Evolutionary conservation across 2,329 filamentous ascomycete species (phyloP), one percentile per base, ranked within the genome.

Genomic region (Sarocladiaceae sp.): DNA sequence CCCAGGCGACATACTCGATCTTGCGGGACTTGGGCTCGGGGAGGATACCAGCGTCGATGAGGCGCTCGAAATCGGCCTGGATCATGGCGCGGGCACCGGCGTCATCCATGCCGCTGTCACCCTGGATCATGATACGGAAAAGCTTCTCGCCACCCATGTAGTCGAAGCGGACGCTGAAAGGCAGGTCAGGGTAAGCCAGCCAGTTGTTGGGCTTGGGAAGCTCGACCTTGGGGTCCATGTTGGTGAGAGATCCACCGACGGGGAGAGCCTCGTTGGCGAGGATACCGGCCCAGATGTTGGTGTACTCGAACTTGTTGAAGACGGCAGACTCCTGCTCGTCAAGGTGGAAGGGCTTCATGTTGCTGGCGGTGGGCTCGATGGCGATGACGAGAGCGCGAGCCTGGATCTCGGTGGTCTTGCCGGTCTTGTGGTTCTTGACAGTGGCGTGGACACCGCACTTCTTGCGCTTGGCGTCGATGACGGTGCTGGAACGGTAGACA

Each of bases 381-480:
- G 70, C 60, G 29, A 72, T 53, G 11, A 73, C 60, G 4, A 72
- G 59, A 31, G 63, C 63, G 50, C 64, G 63, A 17, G 68, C 68
- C 33, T 57, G 55, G 56, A 73, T 62, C 6, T 62, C 28, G 52
- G 59, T 61, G 8, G 35, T 51, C 25, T 66, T 62, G 2, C 50
- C 51, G 8, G 58, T 55, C 50, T 52, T 39, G 50, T 33, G 22
- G 8, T 58, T 65, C 37, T 55, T 53, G 22, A 67, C 62, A 3
- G 57, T 59, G 33, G 70, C 58, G 6, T 57, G 35, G 4, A 63
- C 55, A 4, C 62, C 62, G 7, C 40, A 35, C 36, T 47, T 47
- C 23, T 59, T 57, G 10, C 72, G 67, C 13, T 64, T 47, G 1
- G 65, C 57, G 20, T 58, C 42, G 11, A 64, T 53, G 2, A 73